These are phyloP conservation scores for Penicillium tannophilum DNA, from an alignment of 495 filamentous ascomycete genomes.

Conservation along the genomic window DNA sequence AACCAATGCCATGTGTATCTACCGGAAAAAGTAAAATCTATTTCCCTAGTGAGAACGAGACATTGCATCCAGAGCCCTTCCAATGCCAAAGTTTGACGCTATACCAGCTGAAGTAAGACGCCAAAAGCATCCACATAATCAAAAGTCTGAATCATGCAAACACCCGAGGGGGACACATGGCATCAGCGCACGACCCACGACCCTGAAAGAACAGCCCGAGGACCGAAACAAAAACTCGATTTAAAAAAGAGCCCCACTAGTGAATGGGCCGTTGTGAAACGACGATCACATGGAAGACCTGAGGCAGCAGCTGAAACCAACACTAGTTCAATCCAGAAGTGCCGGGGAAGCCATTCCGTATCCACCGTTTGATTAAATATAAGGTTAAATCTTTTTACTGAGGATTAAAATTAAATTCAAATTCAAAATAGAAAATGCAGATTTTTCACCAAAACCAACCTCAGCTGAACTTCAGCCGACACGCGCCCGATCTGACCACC, in stretches of 20 bases:
- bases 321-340: constrained; percentile 1
- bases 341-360: neutral
- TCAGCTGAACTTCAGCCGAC: constrained; percentile 31
- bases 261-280: neutral
- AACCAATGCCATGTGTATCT: too few species aligned
- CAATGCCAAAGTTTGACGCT: too few species aligned
- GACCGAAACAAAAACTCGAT: neutral
- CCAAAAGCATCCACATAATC: too few species aligned
- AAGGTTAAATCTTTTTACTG: neutral
- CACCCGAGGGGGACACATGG: neutral
- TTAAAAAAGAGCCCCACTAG: neutral
- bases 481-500: constrained; percentile 14
- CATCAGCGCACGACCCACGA: neutral
- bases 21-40: too few species aligned
- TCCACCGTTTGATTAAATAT: constrained; percentile 3
- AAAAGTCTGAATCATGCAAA: neutral
- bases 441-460: constrained; percentile 14
- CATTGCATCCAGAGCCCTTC: too few species aligned
- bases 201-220: neutral
- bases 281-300: constrained; percentile 11
- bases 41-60: too few species aligned
- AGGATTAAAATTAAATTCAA: neutral
- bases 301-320: constrained; percentile 11
- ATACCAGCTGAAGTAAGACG: too few species aligned
- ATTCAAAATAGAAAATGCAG: neutral